Evolutionary conservation across 2,329 filamentous ascomycete species (phyloP).

Genomic region (Beauveria caledonica): DNA sequence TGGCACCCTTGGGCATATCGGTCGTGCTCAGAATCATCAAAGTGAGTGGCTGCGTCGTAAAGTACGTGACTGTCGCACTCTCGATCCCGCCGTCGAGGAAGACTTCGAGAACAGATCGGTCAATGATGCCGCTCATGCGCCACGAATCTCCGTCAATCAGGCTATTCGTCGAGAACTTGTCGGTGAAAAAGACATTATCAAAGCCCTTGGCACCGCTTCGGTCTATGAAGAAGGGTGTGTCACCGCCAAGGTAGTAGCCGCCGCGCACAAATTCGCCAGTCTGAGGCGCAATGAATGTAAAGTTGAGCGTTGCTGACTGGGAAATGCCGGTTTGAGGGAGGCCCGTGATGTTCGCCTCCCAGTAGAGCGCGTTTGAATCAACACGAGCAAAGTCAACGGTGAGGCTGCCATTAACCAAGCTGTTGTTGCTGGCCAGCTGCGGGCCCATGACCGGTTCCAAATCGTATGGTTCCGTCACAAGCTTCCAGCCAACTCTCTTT

Average conservation of each 20-base stretch:
- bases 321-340: conserved; percentile 16
- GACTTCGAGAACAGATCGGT: conserved; percentile 27
- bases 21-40: conserved; percentile 16
- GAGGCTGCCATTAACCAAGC: conserved; percentile 39
- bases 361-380: conserved; percentile 42
- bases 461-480: conserved; percentile 43
- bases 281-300: conserved; percentile 19
- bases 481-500: conserved; percentile 40
- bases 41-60: conserved; percentile 20
- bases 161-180: conserved; percentile 21
- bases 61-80: conserved; percentile 25
- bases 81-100: conserved; percentile 27
- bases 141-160: conserved; percentile 16
- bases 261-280: conserved; percentile 21
- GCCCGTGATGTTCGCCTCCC: conserved; percentile 44
- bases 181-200: conserved; percentile 25
- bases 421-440: conserved; percentile 33
- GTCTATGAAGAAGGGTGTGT: conserved; percentile 22
- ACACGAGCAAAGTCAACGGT: conserved; percentile 42
- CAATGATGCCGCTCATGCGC: conserved; percentile 25
- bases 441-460: conserved; percentile 37
- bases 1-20: conserved; percentile 15
- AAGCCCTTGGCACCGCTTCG: conserved; percentile 21
- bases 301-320: conserved; percentile 20
- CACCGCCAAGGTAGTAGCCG: conserved; percentile 21